Evolutionary conservation across 2,329 filamentous ascomycete genomes (phyloP).

Genomic region (Nothophaeocryptopus gaeumannii): DNA sequence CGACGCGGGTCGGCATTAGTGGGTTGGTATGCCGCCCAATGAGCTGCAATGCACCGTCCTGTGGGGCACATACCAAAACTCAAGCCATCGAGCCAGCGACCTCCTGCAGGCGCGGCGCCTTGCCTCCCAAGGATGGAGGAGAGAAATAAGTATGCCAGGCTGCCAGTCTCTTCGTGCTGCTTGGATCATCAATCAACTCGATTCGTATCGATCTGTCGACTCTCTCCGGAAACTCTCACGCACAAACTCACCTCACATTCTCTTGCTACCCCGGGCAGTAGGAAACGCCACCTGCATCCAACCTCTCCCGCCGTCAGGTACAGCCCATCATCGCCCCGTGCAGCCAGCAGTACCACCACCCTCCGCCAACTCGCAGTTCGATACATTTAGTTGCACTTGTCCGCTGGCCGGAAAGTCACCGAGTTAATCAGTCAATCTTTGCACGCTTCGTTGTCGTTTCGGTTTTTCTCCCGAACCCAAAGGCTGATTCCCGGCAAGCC

Average conservation of each 20-base stretch:
- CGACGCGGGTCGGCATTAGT: slow-evolving; percentile 17
- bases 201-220: slow-evolving; percentile 10
- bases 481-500: slow-evolving; percentile 20
- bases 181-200: slow-evolving; percentile 9
- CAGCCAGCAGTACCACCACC: slow-evolving; percentile 26
- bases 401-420: slow-evolving; percentile 36
- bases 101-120: slow-evolving; percentile 20
- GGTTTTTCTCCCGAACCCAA: slow-evolving; percentile 27
- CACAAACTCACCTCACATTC: slow-evolving; percentile 14
- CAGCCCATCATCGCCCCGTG: slow-evolving; percentile 21
- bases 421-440: slow-evolving; percentile 27
- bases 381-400: slow-evolving; percentile 28
- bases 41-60: neutral
- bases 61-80: slow-evolving; percentile 18
- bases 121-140: slow-evolving; percentile 10
- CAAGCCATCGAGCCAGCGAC: slow-evolving; percentile 14
- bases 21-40: slow-evolving; percentile 16
- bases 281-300: slow-evolving; percentile 21
- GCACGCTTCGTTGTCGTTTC: slow-evolving; percentile 24
- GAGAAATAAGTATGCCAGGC: slow-evolving; percentile 12
- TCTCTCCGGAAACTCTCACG: slow-evolving; percentile 3
- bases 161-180: slow-evolving; percentile 5
- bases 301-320: slow-evolving; percentile 18
- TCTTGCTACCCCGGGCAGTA: slow-evolving; percentile 16
- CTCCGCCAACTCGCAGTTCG: slow-evolving; percentile 19